Conservation (phyloP, 306 rosid species). For the Pyrus communis region DNA sequence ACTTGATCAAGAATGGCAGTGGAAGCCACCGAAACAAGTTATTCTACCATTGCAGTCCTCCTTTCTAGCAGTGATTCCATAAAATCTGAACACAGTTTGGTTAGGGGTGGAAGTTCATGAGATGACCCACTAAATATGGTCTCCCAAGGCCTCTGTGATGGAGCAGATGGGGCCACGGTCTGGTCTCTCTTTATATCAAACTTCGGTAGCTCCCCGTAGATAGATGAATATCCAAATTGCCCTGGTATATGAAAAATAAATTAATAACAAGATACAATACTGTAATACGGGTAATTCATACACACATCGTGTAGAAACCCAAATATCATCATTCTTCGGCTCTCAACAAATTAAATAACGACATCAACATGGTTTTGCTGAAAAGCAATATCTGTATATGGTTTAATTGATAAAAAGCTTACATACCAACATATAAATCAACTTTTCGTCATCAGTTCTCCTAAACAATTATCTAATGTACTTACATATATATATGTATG, state of each 20-base stretch:
- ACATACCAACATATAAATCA: neutral
- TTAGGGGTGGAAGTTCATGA: conserved; percentile 73
- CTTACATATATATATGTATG: neutral
- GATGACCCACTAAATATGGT: conserved; percentile 74
- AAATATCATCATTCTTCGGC: neutral
- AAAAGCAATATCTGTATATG: neutral
- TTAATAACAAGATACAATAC: neutral
- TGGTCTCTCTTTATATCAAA: conserved; percentile 42
- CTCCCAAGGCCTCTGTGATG: conserved; percentile 85
- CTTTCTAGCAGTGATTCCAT: conserved; percentile 69
- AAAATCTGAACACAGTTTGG: conserved; percentile 67
- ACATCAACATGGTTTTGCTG: neutral
- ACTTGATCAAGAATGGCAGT: neutral
- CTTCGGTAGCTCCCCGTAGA: conserved; percentile 68
- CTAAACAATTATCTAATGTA: neutral
- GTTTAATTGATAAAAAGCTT: neutral
- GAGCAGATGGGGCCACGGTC: conserved; percentile 32
- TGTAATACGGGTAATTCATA: neutral
- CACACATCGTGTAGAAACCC: neutral
- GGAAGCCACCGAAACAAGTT: conserved; percentile 8
- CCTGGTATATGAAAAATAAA: conserved; percentile 34
- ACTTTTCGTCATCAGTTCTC: neutral
- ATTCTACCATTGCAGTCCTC: conserved; percentile 42
- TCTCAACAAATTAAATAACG: neutral
- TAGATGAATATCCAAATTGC: conserved; percentile 55